These are phyloP conservation scores for Stachybotrys chartarum DNA, from an alignment of 2,329 filamentous ascomycete genomes.

Conservation along the genomic window DNA sequence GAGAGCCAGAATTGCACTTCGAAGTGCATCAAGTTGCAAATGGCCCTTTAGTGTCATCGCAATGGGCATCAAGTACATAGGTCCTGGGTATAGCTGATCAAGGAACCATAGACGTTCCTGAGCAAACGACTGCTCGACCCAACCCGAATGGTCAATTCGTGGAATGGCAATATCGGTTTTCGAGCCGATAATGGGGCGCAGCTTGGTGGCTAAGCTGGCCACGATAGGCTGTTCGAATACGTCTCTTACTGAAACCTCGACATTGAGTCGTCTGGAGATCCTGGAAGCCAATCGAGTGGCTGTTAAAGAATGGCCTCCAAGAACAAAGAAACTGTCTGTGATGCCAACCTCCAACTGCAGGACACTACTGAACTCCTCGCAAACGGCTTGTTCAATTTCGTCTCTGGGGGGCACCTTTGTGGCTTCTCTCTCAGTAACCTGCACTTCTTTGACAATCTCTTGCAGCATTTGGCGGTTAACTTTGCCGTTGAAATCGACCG, in stretches of 20 bases:
- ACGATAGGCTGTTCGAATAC: too few relatives aligned
- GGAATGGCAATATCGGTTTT: too few relatives aligned
- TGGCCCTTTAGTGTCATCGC: slow-evolving; percentile 1
- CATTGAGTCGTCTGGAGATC: too few relatives aligned
- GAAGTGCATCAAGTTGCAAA: not conserved
- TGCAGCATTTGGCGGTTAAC: slow-evolving; percentile 11
- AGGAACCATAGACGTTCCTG: slow-evolving; percentile 7
- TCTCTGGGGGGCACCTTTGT: not conserved
- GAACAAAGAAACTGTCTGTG: not conserved
- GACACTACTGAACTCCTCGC: not conserved
- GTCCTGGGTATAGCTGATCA: slow-evolving; percentile 4
- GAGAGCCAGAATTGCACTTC: not conserved
- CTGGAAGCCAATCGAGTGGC: not conserved
- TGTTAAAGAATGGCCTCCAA: not conserved
- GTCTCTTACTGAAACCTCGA: too few relatives aligned
- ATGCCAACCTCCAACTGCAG: not conserved
- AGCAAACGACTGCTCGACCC: not conserved
- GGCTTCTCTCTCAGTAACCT: not conserved
- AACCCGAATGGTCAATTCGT: too few relatives aligned
- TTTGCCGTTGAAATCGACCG: slow-evolving; percentile 17
- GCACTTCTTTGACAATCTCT: not conserved
- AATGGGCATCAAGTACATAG: slow-evolving; percentile 4
- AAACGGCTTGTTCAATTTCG: not conserved
- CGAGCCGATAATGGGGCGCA: too few relatives aligned
- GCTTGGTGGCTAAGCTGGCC: too few relatives aligned